Evolutionary conservation across 768 basidiomycete species (phyloP).

Genomic region (Amanita pseudoporphyria): DNA sequence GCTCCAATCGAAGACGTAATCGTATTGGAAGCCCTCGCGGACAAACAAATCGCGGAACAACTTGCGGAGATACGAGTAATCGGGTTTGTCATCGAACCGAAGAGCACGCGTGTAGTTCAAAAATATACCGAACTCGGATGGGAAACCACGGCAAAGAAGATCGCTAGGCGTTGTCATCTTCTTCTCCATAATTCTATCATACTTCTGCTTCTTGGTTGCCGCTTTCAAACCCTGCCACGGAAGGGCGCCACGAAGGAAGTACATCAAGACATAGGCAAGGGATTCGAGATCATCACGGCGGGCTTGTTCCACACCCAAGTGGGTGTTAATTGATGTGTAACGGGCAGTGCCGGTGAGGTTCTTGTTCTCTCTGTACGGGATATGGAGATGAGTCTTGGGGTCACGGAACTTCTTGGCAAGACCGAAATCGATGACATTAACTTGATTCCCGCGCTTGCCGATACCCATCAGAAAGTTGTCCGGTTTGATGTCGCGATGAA

Average conservation of each 20-base stretch:
- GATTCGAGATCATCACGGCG: constrained; percentile 98
- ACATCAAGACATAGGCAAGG: constrained; percentile 98
- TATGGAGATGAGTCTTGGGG: constrained; percentile 99
- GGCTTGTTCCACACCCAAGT: constrained; percentile 96
- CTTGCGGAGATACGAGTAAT: constrained; percentile 99
- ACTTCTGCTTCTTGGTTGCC: constrained; percentile 99
- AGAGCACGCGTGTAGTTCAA: constrained; percentile 98
- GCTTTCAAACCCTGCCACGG: constrained; percentile 99
- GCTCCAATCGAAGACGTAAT: constrained; percentile 99
- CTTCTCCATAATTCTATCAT: constrained; percentile 99
- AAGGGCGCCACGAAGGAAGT: constrained; percentile 96
- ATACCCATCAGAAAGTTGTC: constrained; percentile 99
- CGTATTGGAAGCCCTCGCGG: constrained; percentile 97
- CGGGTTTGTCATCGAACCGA: constrained; percentile 99
- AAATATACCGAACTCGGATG: constrained; percentile 99
- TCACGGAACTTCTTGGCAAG: constrained; percentile 99
- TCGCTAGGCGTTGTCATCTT: constrained; percentile 99
- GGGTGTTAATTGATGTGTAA: constrained; percentile 99
- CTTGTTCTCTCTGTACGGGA: constrained; percentile 99
- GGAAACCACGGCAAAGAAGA: constrained; percentile 97
- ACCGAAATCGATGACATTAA: constrained; percentile 98
- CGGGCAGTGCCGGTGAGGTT: constrained; percentile 98
- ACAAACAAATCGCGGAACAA: constrained; percentile 98
- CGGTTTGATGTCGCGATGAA: constrained; percentile 97
- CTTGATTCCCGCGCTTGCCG: constrained; percentile 99